Evolutionary conservation across 345 rosid species (phyloP), one percentile per base, ranked within the genome.

Genomic region (Gossypium herbaceum): DNA sequence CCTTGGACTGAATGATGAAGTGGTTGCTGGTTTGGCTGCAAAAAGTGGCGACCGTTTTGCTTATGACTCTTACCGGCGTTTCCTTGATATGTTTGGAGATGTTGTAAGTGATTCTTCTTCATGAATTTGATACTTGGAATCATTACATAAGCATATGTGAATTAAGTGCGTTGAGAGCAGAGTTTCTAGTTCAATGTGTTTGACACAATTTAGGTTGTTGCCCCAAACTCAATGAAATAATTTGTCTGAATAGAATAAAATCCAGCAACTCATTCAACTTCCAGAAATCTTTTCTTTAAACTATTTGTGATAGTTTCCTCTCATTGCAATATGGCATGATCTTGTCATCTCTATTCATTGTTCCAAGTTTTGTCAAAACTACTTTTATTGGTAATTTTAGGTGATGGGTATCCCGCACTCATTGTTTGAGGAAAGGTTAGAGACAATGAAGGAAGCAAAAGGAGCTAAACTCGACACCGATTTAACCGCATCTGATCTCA

Each of bases 31-130:
- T 64, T 84, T 91, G 81, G 91, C 89, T 44, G 84, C 85, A 16
- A 94, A 90, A 81, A 90, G 98, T 52, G 97, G 98, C 17, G 95
- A 88, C 66, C 92, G 98, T 68, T 92, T 94, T 73, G 95, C 95
- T 39, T 91, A 94, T 82, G 98, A 92, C 60, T 94, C 97, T 0
- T 94, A 84, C 81, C 72, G 98, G 61, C 97, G 98, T 55, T 94
- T 94, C 82, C 88, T 94, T 17, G 97, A 92, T 79, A 94, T 92
- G 98, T 94, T 90, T 76, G 98, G 97, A 65, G 81, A 81, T 71
- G 98, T 94, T 75, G 97, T 94, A 85, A 86, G 97, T 89, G 20
- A 73, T 68, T 80, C 72, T 75, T 66, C 59, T 25, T 24, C 24
- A 51, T 69, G 15, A 68, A 12, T 8, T 34, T 67, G 47, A 76